phyloP scores from a whole-genome alignment of 202 grass and related monocot genomes.

The Schoenoplectus triqueter region DNA sequence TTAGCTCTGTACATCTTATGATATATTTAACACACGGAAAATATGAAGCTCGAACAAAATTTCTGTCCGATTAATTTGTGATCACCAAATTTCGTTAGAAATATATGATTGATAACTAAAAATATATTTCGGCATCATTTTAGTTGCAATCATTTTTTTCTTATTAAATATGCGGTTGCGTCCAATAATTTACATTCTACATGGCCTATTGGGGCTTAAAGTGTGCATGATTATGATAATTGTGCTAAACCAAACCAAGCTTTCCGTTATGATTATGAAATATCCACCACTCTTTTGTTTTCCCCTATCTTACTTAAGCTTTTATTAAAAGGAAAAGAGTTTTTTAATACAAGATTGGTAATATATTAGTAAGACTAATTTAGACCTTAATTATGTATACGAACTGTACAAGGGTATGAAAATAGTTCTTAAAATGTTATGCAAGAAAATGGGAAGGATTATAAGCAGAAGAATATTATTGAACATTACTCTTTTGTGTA shows the following conservation, averaged over 20 bases:
- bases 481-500: no score
- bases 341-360: no score
- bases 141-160: background rate
- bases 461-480: no score
- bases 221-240: background rate
- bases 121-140: background rate
- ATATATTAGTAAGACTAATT: no score
- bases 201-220: background rate
- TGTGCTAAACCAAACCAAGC: background rate
- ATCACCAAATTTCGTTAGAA: slow-evolving; percentile 7
- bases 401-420: no score
- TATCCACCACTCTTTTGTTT: no score
- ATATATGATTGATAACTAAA: background rate
- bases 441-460: no score
- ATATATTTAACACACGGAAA: background rate
- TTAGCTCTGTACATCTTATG: background rate
- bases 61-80: background rate
- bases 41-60: background rate
- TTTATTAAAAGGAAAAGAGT: no score
- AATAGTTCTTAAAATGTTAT: no score
- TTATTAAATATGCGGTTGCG: background rate
- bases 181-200: background rate
- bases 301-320: no score
- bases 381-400: no score
- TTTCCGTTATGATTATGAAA: background rate